Conservation (phyloP, 805 yeast genomes). For the Pichia sporocuriosa region DNA sequence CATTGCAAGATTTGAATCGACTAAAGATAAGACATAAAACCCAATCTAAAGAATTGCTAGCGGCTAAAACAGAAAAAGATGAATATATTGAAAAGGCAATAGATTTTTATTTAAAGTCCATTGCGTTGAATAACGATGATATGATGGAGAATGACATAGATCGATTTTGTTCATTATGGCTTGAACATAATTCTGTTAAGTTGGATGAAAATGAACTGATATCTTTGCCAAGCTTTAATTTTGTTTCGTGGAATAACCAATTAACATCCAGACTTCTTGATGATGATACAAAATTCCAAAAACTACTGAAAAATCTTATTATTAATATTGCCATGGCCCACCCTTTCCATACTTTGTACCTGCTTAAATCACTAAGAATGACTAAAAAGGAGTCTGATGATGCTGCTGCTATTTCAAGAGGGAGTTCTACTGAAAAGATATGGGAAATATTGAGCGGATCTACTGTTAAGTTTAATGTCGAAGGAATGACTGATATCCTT, state of each 20-base stretch:
- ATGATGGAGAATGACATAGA: slow-evolving; percentile 56
- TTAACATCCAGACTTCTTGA: slow-evolving; percentile 60
- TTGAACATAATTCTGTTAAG: slow-evolving; percentile 38
- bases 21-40: slow-evolving; percentile 40
- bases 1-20: slow-evolving; percentile 45
- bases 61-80: slow-evolving; percentile 32
- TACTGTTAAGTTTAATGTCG: slow-evolving; percentile 7
- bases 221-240: slow-evolving; percentile 49
- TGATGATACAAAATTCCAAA: slow-evolving; percentile 49
- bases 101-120: slow-evolving; percentile 49
- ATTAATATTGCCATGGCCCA: slow-evolving; percentile 41
- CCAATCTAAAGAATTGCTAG: slow-evolving; percentile 42
- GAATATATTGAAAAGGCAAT: slow-evolving; percentile 43
- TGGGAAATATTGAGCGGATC: slow-evolving; percentile 33
- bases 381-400: slow-evolving; percentile 31
- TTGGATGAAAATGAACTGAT: slow-evolving; percentile 34
- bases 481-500: slow-evolving; percentile 24
- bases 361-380: slow-evolving; percentile 48
- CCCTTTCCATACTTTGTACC: slow-evolving; percentile 69
- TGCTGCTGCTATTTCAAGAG: slow-evolving; percentile 36
- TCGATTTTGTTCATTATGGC: slow-evolving; percentile 78
- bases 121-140: slow-evolving; percentile 34
- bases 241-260: slow-evolving; percentile 80
- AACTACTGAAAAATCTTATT: slow-evolving; percentile 33
- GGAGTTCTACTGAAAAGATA: slow-evolving; percentile 45